These are phyloP conservation scores for Solanum appendiculatum DNA, from an alignment of 257 asterid species.

Conservation along the genomic window DNA sequence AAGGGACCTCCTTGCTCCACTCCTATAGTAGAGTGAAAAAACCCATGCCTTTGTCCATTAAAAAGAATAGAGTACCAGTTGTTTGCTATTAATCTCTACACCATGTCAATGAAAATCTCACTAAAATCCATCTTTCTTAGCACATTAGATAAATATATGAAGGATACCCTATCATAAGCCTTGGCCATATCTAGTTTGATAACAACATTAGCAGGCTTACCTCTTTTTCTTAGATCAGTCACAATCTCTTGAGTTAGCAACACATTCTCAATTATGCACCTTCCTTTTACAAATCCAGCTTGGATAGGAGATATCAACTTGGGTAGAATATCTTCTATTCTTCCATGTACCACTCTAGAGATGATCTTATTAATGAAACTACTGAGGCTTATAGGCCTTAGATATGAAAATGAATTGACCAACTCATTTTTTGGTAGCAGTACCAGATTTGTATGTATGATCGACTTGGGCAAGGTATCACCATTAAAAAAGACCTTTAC, in stretches of 20 bases:
- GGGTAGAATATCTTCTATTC: not conserved
- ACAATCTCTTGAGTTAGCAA: not conserved
- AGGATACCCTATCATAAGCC: not conserved
- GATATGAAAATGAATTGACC: not conserved
- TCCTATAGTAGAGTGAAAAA: not conserved
- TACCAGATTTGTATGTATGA: not conserved
- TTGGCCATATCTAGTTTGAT: not conserved
- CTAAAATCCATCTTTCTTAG: not conserved
- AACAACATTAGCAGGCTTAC: not conserved
- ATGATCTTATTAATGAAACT: not conserved
- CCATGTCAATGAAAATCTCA: not conserved
- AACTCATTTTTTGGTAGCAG: not conserved
- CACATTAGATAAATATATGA: not conserved
- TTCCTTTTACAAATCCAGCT: too few species aligned
- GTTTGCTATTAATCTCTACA: too few species aligned
- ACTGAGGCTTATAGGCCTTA: not conserved
- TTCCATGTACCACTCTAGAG: not conserved
- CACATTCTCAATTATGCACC: too few species aligned
- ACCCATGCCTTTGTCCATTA: not conserved
- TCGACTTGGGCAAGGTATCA: not conserved
- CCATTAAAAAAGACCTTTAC: not conserved
- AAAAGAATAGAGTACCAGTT: too few species aligned
- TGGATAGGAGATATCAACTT: not conserved
- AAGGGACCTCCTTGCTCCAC: not conserved
- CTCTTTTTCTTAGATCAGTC: not conserved